Percentiles rank a stretch among this genome's conserved stretches.
These are phyloP conservation scores for Candida schatavii DNA, from an alignment of 805 yeast species.

Conservation along the genomic window DNA sequence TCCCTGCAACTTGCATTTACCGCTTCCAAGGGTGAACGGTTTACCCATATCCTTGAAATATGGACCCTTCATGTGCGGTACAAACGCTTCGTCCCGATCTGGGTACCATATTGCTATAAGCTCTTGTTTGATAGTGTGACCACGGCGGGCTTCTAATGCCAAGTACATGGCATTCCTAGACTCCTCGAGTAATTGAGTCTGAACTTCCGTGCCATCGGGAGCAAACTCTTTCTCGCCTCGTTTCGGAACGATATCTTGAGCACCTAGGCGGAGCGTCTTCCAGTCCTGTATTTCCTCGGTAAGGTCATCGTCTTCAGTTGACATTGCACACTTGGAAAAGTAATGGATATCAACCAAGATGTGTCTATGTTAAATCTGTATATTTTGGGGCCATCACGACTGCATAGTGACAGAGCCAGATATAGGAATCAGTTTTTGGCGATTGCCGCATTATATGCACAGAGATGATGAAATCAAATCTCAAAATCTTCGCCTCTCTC, in stretches of 20 bases:
- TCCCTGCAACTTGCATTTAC: conserved; percentile 14
- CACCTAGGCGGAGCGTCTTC: conserved; percentile 10
- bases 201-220: conserved; percentile 69
- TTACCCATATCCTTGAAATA: conserved; percentile 75
- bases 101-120: conserved; percentile 50
- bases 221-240: conserved; percentile 85
- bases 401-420: too few relatives aligned
- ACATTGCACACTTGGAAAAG: too few relatives aligned
- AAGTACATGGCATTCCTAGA: conserved; percentile 71
- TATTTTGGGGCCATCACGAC: too few relatives aligned
- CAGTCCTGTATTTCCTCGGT: conserved; percentile 32
- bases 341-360: too few relatives aligned
- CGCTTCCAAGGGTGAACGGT: conserved; percentile 13
- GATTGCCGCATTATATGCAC: too few relatives aligned
- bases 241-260: conserved; percentile 47
- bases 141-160: conserved; percentile 55
- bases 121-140: conserved; percentile 46
- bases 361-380: too few relatives aligned
- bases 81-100: conserved; percentile 22
- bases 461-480: too few relatives aligned
- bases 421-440: too few relatives aligned
- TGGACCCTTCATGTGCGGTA: conserved; percentile 61
- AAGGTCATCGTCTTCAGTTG: conserved; percentile 2
- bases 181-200: conserved; percentile 43
- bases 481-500: too few relatives aligned